These are phyloP conservation scores for Hibiscus trionum DNA, from an alignment of 345 rosid genomes.

Conservation along the genomic window DNA sequence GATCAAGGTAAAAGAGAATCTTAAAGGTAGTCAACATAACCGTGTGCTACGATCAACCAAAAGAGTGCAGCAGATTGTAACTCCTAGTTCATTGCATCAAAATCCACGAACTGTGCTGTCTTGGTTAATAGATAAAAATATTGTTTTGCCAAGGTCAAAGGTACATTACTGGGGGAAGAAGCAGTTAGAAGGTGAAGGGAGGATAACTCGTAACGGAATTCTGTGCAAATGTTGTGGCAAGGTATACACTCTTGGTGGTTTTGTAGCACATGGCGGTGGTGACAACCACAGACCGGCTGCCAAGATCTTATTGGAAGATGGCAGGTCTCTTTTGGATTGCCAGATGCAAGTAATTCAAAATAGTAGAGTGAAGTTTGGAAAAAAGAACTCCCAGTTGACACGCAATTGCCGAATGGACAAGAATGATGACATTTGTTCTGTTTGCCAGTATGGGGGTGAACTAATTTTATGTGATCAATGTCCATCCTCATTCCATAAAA, in stretches of 20 bases:
- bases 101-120: constrained; percentile 50
- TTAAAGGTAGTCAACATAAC: constrained; percentile 1
- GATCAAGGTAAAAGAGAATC: constrained; percentile 1
- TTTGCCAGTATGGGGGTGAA: constrained; percentile 79
- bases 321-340: constrained; percentile 69
- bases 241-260: constrained; percentile 38
- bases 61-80: constrained; percentile 36
- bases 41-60: constrained; percentile 39
- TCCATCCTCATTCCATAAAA: constrained; percentile 71
- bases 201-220: constrained; percentile 57
- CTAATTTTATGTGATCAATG: constrained; percentile 70
- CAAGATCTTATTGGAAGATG: constrained; percentile 59
- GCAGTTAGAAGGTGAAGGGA: constrained; percentile 37
- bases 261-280: constrained; percentile 49
- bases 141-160: constrained; percentile 52
- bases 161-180: constrained; percentile 34
- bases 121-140: constrained; percentile 66
- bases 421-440: constrained; percentile 58
- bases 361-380: constrained; percentile 17
- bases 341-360: constrained; percentile 28
- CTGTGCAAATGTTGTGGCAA: constrained; percentile 60
- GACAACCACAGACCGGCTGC: constrained; percentile 38
- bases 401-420: constrained; percentile 26
- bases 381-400: constrained; percentile 23
- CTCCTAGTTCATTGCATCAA: constrained; percentile 26